Conservation (phyloP, 139 green algal species). For the Ulvella scutata region DNA sequence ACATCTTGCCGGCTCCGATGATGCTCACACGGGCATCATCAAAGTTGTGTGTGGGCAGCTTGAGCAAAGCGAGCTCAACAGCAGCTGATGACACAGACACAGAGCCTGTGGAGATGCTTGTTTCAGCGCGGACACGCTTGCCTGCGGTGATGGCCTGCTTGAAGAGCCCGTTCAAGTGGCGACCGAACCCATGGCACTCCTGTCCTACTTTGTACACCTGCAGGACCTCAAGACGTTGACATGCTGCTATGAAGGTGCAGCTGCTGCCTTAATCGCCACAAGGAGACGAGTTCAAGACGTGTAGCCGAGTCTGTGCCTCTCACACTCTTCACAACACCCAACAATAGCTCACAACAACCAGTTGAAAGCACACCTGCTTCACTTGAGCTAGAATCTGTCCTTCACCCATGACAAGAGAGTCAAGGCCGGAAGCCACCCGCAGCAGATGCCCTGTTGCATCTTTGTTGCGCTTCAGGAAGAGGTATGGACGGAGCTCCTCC, state of each 20-base stretch:
- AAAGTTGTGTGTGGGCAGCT: constrained; percentile 80
- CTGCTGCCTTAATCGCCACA: no score
- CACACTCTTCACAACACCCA: no score
- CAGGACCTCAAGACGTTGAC: constrained; percentile 4
- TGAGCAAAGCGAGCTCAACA: constrained; percentile 91
- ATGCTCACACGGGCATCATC: constrained; percentile 73
- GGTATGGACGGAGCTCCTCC: constrained; percentile 80
- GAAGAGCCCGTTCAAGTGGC: constrained; percentile 96
- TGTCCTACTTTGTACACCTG: constrained; percentile 91
- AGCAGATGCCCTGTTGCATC: constrained; percentile 93
- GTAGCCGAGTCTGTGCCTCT: no score
- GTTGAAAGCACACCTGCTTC: constrained; percentile 22
- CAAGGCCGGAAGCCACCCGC: constrained; percentile 82
- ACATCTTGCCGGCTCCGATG: constrained; percentile 98
- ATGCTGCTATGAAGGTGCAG: no score
- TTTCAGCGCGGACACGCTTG: constrained; percentile 93
- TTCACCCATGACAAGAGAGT: constrained; percentile 97
- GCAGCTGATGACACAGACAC: constrained; percentile 93
- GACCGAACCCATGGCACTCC: constrained; percentile 76
- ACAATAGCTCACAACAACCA: background rate
- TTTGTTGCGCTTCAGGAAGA: constrained; percentile 91
- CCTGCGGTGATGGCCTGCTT: constrained; percentile 94
- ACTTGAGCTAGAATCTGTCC: constrained; percentile 98
- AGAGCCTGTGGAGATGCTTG: constrained; percentile 76
- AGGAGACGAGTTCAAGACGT: no score